Percentiles rank a stretch among this genome's conserved stretches.
phyloP scores from a whole-genome alignment of 2,329 filamentous ascomycete genomes.

The Claviceps sp. region DNA sequence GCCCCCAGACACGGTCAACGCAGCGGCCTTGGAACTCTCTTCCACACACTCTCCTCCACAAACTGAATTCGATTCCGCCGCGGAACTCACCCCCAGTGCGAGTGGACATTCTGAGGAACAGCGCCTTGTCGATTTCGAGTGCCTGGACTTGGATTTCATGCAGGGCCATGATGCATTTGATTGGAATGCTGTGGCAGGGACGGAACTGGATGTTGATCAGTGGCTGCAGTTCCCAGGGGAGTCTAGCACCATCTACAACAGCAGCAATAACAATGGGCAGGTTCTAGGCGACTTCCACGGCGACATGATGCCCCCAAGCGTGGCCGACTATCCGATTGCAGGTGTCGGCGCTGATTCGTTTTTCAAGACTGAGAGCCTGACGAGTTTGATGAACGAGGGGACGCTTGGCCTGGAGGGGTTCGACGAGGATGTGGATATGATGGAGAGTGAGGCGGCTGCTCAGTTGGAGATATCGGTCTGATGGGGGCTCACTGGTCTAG shows the following conservation, averaged over 20 bases:
- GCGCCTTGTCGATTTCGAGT: constrained; percentile 20
- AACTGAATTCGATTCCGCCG: constrained; percentile 25
- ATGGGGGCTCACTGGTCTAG: neutral
- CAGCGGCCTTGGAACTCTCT: constrained; percentile 21
- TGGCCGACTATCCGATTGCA: too few species aligned
- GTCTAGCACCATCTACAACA: constrained; percentile 18
- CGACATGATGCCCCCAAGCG: neutral
- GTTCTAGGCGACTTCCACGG: constrained; percentile 16
- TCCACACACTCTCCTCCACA: constrained; percentile 29
- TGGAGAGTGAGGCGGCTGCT: constrained; percentile 4
- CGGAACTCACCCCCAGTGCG: constrained; percentile 30
- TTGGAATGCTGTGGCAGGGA: constrained; percentile 38
- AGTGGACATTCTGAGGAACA: constrained; percentile 29
- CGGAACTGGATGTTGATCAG: constrained; percentile 44
- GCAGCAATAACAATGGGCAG: constrained; percentile 20
- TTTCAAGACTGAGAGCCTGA: constrained; percentile 8
- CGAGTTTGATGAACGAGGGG: constrained; percentile 15
- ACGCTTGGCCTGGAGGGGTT: constrained; percentile 17
- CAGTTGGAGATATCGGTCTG: constrained; percentile 3
- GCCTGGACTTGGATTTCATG: constrained; percentile 33
- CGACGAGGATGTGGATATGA: constrained; percentile 14
- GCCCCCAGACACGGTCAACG: constrained; percentile 25
- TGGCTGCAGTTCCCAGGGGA: constrained; percentile 45
- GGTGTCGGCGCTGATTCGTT: neutral
- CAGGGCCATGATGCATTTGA: constrained; percentile 36